Conservation (phyloP, 495 filamentous ascomycete species). For the Daldinia childiae region DNA sequence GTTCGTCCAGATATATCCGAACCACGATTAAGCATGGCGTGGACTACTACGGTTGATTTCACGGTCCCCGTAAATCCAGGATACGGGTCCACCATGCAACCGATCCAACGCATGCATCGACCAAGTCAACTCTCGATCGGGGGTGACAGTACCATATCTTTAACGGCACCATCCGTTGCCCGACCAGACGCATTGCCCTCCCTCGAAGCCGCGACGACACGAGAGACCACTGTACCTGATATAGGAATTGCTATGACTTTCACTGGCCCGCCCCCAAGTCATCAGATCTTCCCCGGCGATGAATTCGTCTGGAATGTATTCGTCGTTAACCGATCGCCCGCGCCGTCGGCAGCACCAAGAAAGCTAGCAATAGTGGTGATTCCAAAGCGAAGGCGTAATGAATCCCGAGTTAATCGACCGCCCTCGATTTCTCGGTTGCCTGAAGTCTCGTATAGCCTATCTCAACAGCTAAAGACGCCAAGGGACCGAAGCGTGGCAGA, state of each 20-base stretch:
- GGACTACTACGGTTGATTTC: conserved; percentile 86
- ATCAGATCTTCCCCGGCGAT: conserved; percentile 68
- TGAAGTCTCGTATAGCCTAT: conserved; percentile 23
- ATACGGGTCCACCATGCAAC: conserved; percentile 60
- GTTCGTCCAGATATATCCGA: conserved; percentile 69
- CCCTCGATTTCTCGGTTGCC: conserved; percentile 53
- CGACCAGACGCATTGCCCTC: conserved; percentile 64
- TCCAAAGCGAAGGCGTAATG: conserved; percentile 76
- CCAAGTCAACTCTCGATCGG: conserved; percentile 68
- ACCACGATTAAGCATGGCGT: conserved; percentile 80
- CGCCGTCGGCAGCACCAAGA: conserved; percentile 58
- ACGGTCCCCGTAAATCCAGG: conserved; percentile 70
- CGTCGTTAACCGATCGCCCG: conserved; percentile 77
- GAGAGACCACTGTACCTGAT: conserved; percentile 62
- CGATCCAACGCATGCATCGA: conserved; percentile 72
- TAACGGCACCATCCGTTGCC: conserved; percentile 57
- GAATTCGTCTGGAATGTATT: conserved; percentile 88
- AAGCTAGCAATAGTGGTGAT: conserved; percentile 85
- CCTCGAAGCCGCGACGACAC: conserved; percentile 57
- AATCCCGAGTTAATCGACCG: conserved; percentile 67
- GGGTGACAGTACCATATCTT: conserved; percentile 54
- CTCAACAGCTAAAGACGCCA: conserved; percentile 23
- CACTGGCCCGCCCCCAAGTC: conserved; percentile 62
- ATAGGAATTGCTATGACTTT: conserved; percentile 79
- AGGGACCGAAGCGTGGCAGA: conserved; percentile 66